Evolutionary conservation across 1,284 basidiomycete species (phyloP).

Genomic region (Phlebopus sp.): DNA sequence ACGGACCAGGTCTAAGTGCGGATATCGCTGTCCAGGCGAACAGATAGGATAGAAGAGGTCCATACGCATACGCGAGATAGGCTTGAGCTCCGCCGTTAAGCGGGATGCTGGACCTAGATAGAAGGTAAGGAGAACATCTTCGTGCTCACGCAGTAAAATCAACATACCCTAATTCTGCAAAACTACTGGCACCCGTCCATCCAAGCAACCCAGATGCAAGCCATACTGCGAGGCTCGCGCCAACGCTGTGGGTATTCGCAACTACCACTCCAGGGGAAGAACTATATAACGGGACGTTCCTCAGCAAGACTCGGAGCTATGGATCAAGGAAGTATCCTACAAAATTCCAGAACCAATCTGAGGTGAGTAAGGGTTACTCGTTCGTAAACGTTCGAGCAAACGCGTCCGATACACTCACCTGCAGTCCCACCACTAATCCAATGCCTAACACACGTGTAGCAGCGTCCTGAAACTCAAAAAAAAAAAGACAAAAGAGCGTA

Average conservation of each 20-base stretch:
- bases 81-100: constrained; percentile 90
- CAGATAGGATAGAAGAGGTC: constrained; percentile 81
- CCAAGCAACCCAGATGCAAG: constrained; percentile 74
- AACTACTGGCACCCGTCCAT: constrained; percentile 93
- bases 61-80: constrained; percentile 88
- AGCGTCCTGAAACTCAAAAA: constrained; percentile 1
- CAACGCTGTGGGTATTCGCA: constrained; percentile 81
- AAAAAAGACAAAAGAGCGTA: constrained; percentile 32
- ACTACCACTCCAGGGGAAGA: constrained; percentile 91
- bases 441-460: constrained; percentile 51
- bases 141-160: constrained; percentile 13
- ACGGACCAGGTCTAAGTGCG: constrained; percentile 75
- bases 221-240: constrained; percentile 83
- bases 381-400: neutral
- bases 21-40: constrained; percentile 91
- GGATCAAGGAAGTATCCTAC: constrained; percentile 39
- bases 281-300: constrained; percentile 36
- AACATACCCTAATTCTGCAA: constrained; percentile 79
- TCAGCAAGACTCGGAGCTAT: constrained; percentile 1
- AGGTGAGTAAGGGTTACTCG: constrained; percentile 6
- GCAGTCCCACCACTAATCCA: constrained; percentile 78
- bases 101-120: constrained; percentile 52
- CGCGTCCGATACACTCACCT: constrained; percentile 41
- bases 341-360: constrained; percentile 92
- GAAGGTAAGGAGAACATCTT: neutral